Conservation (phyloP, 1,139 yeast genomes). For the Zhuliangozyma blackwelliae region DNA sequence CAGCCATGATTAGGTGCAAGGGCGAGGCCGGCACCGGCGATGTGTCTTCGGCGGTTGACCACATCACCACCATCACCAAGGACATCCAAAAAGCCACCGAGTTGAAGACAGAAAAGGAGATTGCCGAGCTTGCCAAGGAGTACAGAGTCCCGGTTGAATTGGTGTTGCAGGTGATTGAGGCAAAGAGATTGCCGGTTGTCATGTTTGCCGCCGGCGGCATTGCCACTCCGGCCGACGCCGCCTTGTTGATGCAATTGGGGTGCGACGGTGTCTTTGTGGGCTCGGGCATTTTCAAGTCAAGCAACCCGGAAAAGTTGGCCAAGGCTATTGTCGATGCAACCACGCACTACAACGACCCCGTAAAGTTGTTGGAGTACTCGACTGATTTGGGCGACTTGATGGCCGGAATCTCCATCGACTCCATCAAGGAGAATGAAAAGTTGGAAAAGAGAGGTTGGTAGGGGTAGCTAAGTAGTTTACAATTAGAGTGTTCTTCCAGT, state of each 20-base stretch:
- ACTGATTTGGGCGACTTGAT: constrained; percentile 74
- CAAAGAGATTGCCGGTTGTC: constrained; percentile 75
- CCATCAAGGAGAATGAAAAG: constrained; percentile 45
- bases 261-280: constrained; percentile 91
- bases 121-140: constrained; percentile 49
- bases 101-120: constrained; percentile 40
- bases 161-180: constrained; percentile 47
- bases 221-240: constrained; percentile 89
- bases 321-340: constrained; percentile 80
- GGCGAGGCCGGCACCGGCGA: constrained; percentile 93
- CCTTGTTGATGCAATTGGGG: constrained; percentile 86
- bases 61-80: constrained; percentile 55
- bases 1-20: constrained; percentile 84
- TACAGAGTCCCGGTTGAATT: constrained; percentile 58
- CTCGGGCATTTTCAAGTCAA: constrained; percentile 79
- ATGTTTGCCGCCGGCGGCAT: constrained; percentile 91
- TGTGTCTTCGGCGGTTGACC: constrained; percentile 80
- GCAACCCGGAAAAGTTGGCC: constrained; percentile 73
- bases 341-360: constrained; percentile 66
- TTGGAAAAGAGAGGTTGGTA: constrained; percentile 20
- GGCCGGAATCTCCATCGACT: constrained; percentile 61
- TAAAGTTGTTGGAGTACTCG: constrained; percentile 62
- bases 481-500: no score
- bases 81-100: constrained; percentile 49
- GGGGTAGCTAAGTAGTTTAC: no score